These are phyloP conservation scores for Globisporangium echinulatum DNA, from an alignment of 352 stramenopile species.

Conservation along the genomic window DNA sequence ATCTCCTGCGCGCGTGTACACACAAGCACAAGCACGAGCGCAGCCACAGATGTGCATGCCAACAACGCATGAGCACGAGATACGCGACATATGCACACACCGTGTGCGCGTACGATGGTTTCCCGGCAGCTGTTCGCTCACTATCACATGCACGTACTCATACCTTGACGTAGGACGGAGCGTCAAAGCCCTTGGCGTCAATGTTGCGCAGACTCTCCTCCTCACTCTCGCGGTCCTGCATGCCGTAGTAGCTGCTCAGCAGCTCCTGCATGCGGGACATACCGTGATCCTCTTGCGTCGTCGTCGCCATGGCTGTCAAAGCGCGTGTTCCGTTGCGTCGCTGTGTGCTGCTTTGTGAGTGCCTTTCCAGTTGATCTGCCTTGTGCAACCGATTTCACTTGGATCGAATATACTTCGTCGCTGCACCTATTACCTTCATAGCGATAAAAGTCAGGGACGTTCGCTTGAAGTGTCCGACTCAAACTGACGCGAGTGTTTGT, in stretches of 20 bases:
- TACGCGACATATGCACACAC: neutral
- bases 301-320: constrained; percentile 3
- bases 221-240: constrained; percentile 68
- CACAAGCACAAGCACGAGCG: neutral
- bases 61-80: neutral
- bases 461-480: neutral
- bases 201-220: constrained; percentile 67
- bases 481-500: neutral
- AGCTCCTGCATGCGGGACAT: constrained; percentile 86
- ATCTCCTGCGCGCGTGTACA: constrained; percentile 31
- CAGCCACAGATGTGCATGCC: neutral
- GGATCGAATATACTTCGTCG: neutral
- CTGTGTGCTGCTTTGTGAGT: too few relatives aligned
- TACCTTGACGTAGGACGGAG: constrained; percentile 72
- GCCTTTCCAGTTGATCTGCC: neutral
- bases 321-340: neutral
- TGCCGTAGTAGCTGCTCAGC: constrained; percentile 84
- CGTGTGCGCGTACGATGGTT: neutral
- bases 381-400: neutral
- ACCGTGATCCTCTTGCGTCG: constrained; percentile 46
- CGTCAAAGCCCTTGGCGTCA: constrained; percentile 64
- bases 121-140: too few relatives aligned
- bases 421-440: neutral
- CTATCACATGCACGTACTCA: neutral
- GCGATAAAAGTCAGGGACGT: neutral